Base-by-base conservation (phyloP, 139 green algal species). In the Picochlorum costavermella region DNA sequence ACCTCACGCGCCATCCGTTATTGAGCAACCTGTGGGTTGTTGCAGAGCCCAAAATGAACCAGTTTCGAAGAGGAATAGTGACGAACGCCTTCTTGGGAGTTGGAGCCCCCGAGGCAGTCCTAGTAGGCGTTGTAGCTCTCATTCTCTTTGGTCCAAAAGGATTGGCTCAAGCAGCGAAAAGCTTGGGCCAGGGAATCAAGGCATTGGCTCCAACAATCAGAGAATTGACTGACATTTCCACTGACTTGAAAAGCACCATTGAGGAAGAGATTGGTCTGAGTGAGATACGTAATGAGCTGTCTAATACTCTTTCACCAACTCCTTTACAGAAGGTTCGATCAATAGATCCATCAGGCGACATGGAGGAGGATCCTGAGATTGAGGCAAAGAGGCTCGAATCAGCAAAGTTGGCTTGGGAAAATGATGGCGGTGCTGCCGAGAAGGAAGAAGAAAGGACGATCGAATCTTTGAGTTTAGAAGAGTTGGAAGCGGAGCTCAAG, bases 121-220 rank as follows among this genome's bases (percentile, higher is more conserved):
- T 99, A 2, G 92, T 99, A 1, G 94, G 81, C 3, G 86, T 97
- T 1, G 94, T 99, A n/a, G 92, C 94, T 3, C 72, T 99, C 14
- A 71, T 98, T 12, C 89, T 99, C 6, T 99, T 99, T 76, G 94
- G 94, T 2, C 94, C 94, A 25, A 97, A 98, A 70, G 94, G 94
- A 9, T 76, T 99, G 12, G 94, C 94, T 12, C 85, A 96, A 83
- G 91, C 91, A 29, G 94, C 90, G 29, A 96, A 95, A 73, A 87
- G 72, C 30, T 26, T 96, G 4, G 94, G 94, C 3, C 56, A 79
- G 26, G 86, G 84, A 16, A 63, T 98, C 17, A 70, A 80, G 5
- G 71, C 85, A 0, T 95, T 99, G 73, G 79, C 92, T 50, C 94
- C 94, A 16, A 96, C 94, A 26, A 95, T 99, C 50, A 77, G 76